Conservation (phyloP, 2,329 filamentous ascomycete species). For the Sarocladiaceae sp. region DNA sequence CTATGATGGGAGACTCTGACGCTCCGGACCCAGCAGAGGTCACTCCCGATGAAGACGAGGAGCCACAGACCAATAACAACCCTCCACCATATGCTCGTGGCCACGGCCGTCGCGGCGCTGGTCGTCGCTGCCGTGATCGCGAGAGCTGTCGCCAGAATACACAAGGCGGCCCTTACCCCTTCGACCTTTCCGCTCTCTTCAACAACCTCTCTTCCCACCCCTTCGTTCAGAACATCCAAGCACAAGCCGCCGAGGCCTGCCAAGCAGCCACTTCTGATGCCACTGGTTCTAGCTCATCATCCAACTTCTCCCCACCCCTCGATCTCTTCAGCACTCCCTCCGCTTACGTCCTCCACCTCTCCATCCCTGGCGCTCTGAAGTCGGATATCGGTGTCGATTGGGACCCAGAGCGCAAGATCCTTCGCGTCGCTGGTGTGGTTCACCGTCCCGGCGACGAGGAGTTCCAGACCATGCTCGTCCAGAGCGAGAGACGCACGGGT, state of each 20-base stretch:
- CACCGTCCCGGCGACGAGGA: conserved; percentile 69
- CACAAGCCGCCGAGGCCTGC: conserved; percentile 14
- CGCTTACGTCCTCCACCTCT: conserved; percentile 67
- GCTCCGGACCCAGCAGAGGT: conserved; percentile 11
- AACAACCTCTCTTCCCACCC: conserved; percentile 37
- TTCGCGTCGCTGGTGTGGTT: conserved; percentile 69
- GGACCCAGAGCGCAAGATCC: conserved; percentile 61
- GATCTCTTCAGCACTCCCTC: conserved; percentile 70
- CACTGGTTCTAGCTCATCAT: conserved; percentile 20
- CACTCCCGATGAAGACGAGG: conserved; percentile 9
- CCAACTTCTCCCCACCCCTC: conserved; percentile 58
- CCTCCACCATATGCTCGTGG: conserved; percentile 11
- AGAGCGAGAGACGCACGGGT: conserved; percentile 67
- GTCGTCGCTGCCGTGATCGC: conserved; percentile 16
- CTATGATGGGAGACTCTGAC: conserved; percentile 9
- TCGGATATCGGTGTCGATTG: conserved; percentile 74
- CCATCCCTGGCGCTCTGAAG: conserved; percentile 75
- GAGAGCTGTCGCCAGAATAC: conserved; percentile 10
- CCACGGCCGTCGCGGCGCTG: conserved; percentile 16
- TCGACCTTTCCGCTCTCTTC: conserved; percentile 37
- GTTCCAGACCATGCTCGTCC: conserved; percentile 58
- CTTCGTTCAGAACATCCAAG: conserved; percentile 34
- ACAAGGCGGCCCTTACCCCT: conserved; percentile 18
- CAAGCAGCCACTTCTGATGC: conserved; percentile 11
- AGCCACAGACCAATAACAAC: not conserved